Conservation (phyloP, 495 filamentous ascomycete genomes). For the Neurospora sp. region DNA sequence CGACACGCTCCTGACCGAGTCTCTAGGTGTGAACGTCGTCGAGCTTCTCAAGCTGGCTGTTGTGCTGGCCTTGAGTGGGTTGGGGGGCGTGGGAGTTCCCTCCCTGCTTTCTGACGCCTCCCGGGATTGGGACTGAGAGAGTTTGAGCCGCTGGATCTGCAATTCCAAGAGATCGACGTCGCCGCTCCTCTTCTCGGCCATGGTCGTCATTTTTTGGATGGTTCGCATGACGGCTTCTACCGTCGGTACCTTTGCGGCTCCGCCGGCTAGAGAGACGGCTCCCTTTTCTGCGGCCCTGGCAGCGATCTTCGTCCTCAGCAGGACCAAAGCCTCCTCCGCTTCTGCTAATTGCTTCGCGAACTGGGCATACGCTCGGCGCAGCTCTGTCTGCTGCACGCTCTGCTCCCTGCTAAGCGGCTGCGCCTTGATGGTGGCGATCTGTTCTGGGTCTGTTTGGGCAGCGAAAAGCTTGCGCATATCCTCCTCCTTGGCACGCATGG, state of each 20-base stretch:
- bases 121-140: neutral
- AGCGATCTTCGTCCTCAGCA: slow-evolving; percentile 73
- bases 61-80: neutral
- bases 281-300: slow-evolving; percentile 14
- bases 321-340: slow-evolving; percentile 67
- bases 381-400: slow-evolving; percentile 66
- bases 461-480: slow-evolving; percentile 64
- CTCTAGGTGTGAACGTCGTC: neutral
- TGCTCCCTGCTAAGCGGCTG: slow-evolving; percentile 78
- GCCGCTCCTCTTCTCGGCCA: slow-evolving; percentile 74
- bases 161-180: slow-evolving; percentile 85
- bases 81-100: neutral
- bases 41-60: neutral
- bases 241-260: slow-evolving; percentile 51
- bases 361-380: slow-evolving; percentile 57
- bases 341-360: slow-evolving; percentile 66
- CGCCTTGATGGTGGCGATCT: slow-evolving; percentile 44
- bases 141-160: slow-evolving; percentile 58
- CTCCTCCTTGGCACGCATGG: slow-evolving; percentile 56
- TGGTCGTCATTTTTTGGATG: slow-evolving; percentile 81
- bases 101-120: neutral
- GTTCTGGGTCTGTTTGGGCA: slow-evolving; percentile 51
- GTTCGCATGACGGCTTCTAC: slow-evolving; percentile 87
- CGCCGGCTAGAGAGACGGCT: slow-evolving; percentile 16
- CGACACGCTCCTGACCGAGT: neutral